Evolutionary conservation across 352 stramenopile species (phyloP).

Genomic region (Pythium aphanidermatum): DNA sequence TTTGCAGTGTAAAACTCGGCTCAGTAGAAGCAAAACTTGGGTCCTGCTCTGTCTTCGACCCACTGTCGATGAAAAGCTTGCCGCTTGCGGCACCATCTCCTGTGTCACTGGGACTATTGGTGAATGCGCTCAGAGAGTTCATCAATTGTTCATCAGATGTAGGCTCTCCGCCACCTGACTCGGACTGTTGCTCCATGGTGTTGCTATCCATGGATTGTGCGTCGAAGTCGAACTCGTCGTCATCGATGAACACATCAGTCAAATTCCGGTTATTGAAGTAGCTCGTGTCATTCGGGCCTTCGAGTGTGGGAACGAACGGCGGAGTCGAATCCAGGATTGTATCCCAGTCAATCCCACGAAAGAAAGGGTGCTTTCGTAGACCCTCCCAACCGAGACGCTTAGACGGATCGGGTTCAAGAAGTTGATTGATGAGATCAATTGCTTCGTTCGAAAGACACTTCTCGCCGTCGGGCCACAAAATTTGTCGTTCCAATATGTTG

Average conservation of each 20-base stretch:
- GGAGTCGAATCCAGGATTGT: constrained; percentile 70
- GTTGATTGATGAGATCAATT: constrained; percentile 75
- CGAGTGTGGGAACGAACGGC: constrained; percentile 82
- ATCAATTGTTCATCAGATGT: constrained; percentile 12
- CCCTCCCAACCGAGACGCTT: constrained; percentile 68
- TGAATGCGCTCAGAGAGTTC: constrained; percentile 14
- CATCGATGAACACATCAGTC: constrained; percentile 81
- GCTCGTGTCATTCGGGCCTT: constrained; percentile 82
- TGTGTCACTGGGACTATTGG: no score
- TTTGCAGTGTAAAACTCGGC: constrained; percentile 1
- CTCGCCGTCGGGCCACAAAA: constrained; percentile 85
- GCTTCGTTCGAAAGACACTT: constrained; percentile 79
- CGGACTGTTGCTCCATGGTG: constrained; percentile 10
- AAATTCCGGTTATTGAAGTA: constrained; percentile 90
- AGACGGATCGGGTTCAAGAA: constrained; percentile 63
- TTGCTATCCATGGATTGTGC: constrained; percentile 33
- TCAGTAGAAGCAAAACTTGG: constrained; percentile 7
- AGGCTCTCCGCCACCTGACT: not conserved
- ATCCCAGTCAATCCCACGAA: constrained; percentile 75
- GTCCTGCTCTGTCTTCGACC: constrained; percentile 19
- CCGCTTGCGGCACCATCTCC: no score
- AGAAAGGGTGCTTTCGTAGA: constrained; percentile 62
- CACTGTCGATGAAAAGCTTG: not conserved
- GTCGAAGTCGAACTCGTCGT: constrained; percentile 63
- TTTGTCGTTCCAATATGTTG: constrained; percentile 81